Evolutionary conservation across 495 filamentous ascomycete species (phyloP).

Genomic region (Penicillium robsamsonii): DNA sequence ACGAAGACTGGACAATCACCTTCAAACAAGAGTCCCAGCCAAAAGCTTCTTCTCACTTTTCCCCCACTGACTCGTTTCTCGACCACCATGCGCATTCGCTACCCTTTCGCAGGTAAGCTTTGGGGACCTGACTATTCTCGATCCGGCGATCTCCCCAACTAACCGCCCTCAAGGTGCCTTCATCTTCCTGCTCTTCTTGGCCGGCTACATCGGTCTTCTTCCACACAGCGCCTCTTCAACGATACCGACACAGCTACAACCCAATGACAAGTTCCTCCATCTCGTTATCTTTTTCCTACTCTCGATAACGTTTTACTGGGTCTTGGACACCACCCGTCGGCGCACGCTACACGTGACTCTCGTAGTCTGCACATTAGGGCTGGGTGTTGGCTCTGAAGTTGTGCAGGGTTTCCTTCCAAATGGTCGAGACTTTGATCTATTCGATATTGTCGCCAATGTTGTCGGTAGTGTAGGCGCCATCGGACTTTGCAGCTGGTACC

Average conservation of each 20-base stretch:
- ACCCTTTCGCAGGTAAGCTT: conserved; percentile 67
- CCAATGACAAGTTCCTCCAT: conserved; percentile 90
- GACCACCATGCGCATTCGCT: conserved; percentile 63
- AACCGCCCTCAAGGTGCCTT: conserved; percentile 57
- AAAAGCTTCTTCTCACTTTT: neutral
- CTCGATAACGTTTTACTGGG: conserved; percentile 92
- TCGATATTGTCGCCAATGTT: conserved; percentile 84
- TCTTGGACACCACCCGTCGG: conserved; percentile 83
- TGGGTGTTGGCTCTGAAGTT: conserved; percentile 83
- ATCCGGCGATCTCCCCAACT: conserved; percentile 17
- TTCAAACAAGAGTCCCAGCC: neutral
- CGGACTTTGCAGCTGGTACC: conserved; percentile 81
- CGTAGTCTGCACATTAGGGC: conserved; percentile 67
- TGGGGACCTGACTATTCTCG: neutral
- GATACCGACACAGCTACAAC: conserved; percentile 64
- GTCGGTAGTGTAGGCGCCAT: conserved; percentile 71
- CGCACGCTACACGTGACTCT: conserved; percentile 82
- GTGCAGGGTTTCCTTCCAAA: conserved; percentile 80
- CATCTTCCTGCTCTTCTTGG: conserved; percentile 66
- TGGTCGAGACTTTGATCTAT: conserved; percentile 76
- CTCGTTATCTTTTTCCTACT: conserved; percentile 85
- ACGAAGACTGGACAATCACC: neutral
- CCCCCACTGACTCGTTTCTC: neutral
- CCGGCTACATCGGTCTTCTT: conserved; percentile 76
- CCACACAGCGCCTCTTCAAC: conserved; percentile 55